These are phyloP conservation scores for Mycosphaerella sp. DNA, from an alignment of 2,329 filamentous ascomycete species.

Conservation along the genomic window DNA sequence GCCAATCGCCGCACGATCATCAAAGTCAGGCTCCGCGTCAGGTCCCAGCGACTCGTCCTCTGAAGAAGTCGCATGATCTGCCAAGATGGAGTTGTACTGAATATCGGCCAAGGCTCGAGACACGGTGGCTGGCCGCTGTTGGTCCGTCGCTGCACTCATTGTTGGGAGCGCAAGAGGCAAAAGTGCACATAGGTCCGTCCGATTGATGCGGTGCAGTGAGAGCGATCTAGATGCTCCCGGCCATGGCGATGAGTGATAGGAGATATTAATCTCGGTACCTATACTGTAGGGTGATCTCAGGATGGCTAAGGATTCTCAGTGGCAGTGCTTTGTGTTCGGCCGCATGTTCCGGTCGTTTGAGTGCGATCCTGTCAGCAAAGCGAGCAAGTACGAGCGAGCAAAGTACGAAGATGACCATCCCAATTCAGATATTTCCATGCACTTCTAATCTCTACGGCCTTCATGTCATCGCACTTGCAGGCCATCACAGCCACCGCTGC, in stretches of 20 bases:
- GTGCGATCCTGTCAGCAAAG: background rate
- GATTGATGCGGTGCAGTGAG: background rate
- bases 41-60: conserved; percentile 35
- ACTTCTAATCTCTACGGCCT: background rate
- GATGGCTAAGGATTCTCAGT: background rate
- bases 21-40: conserved; percentile 30
- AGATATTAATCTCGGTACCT: no score
- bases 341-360: background rate
- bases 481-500: background rate
- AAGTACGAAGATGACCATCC: background rate
- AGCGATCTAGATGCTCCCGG: background rate
- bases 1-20: conserved; percentile 46
- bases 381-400: background rate
- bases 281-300: background rate
- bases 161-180: background rate
- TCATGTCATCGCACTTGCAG: background rate
- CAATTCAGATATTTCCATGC: background rate
- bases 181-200: background rate
- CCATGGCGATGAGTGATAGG: background rate
- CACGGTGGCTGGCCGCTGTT: background rate
- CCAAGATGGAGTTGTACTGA: conserved; percentile 37
- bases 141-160: background rate
- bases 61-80: conserved; percentile 39
- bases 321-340: background rate
- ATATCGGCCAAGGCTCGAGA: conserved; percentile 38